These are phyloP conservation scores for Wickerhamiella sergipiensis DNA, from an alignment of 805 yeast genomes.

Conservation along the genomic window DNA sequence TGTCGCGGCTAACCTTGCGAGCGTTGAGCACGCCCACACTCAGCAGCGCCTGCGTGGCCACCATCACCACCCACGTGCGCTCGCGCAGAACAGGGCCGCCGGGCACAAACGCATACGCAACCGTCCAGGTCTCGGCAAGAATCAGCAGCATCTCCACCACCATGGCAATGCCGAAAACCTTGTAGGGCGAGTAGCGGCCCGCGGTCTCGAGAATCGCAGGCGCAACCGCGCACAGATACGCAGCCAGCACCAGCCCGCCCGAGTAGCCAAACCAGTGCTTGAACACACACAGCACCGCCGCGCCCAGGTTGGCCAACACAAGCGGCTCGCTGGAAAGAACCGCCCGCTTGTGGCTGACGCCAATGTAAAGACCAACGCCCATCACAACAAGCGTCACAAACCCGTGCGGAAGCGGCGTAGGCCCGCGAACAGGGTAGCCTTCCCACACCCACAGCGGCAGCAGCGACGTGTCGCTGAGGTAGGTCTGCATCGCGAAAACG, in stretches of 20 bases:
- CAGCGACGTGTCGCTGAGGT: conserved; percentile 72
- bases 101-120: conserved; percentile 97
- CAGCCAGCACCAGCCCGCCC: conserved; percentile 54
- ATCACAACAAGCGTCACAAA: conserved; percentile 44
- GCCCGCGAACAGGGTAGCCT: conserved; percentile 80
- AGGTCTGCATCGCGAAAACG: conserved; percentile 57
- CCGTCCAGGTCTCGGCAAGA: conserved; percentile 88
- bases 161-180: conserved; percentile 26
- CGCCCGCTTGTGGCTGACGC: conserved; percentile 23
- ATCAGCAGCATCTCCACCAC: conserved; percentile 42
- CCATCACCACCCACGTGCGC: conserved; percentile 65
- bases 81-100: conserved; percentile 82
- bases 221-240: conserved; percentile 47
- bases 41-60: conserved; percentile 38
- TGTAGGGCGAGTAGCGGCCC: conserved; percentile 41
- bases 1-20: conserved; percentile 3
- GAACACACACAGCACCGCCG: conserved; percentile 35
- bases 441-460: conserved; percentile 94
- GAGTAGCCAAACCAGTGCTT: conserved; percentile 59
- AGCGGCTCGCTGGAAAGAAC: conserved; percentile 26
- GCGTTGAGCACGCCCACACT: conserved; percentile 37
- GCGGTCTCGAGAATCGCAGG: conserved; percentile 49
- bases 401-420: conserved; percentile 79
- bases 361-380: conserved; percentile 42
- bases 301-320: conserved; percentile 35